Evolutionary conservation across 2,329 filamentous ascomycete species (phyloP).

Genomic region (Colletotrichum echinochloae): DNA sequence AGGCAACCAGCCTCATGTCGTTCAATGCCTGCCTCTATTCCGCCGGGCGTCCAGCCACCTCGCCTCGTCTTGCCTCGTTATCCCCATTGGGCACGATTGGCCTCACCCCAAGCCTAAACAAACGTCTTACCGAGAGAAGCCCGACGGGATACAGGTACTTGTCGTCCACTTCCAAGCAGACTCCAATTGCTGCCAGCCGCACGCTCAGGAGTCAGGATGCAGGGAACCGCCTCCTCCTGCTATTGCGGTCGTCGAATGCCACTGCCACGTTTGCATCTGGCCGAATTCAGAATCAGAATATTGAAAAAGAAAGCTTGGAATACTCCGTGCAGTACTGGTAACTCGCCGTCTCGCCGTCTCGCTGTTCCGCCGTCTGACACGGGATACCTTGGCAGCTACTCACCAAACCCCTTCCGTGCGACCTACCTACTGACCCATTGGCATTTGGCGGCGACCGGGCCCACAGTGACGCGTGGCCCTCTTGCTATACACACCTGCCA

Average conservation of each 20-base stretch:
- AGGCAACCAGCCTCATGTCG: neutral
- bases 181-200: too few species aligned
- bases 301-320: neutral
- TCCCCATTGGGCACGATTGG: neutral
- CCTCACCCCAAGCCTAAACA: neutral
- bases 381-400: too few species aligned
- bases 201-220: too few species aligned
- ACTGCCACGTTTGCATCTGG: neutral
- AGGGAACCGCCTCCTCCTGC: too few species aligned
- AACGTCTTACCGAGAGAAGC: neutral
- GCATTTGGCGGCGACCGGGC: constrained; percentile 5
- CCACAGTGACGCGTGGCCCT: constrained; percentile 37
- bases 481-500: constrained; percentile 9
- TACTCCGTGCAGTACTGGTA: neutral
- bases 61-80: neutral
- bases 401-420: neutral
- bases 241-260: too few species aligned
- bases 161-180: too few species aligned
- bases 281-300: neutral
- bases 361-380: neutral
- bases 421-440: too few species aligned
- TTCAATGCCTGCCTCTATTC: neutral
- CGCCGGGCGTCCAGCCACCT: neutral
- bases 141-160: neutral
- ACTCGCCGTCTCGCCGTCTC: neutral